Conservation (phyloP, 768 basidiomycete genomes). For the Tulasnella calospora region DNA sequence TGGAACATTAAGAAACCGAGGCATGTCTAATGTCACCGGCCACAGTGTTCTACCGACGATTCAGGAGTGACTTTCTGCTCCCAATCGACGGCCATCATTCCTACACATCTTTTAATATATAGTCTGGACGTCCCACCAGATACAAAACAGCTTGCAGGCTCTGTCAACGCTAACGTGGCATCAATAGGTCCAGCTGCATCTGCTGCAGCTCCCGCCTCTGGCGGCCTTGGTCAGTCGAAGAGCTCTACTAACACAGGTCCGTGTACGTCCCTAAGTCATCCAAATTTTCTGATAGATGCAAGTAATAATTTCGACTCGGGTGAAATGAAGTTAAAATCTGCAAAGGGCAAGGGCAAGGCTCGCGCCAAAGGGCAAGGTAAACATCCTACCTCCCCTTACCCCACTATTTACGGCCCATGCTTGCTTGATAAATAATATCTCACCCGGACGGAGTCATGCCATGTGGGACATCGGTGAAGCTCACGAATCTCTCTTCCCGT, state of each 20-base stretch:
- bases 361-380: not conserved
- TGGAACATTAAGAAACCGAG: too few species aligned
- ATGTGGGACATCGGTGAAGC: too few species aligned
- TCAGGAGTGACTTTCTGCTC: not conserved
- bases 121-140: not conserved
- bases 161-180: not conserved
- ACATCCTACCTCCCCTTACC: too few species aligned
- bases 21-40: not conserved
- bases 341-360: not conserved
- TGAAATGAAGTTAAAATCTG: not conserved
- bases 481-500: not conserved
- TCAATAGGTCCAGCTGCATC: not conserved
- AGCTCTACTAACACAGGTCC: not conserved
- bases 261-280: not conserved
- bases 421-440: too few species aligned
- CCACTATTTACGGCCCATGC: too few species aligned
- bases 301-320: not conserved
- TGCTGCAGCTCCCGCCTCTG: not conserved
- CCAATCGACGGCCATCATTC: not conserved
- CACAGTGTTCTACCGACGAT: not conserved
- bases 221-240: not conserved
- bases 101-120: not conserved
- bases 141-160: not conserved
- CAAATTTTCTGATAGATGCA: not conserved
- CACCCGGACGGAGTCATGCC: too few species aligned